phyloP scores from a whole-genome alignment of 139 green algal species.

The Coelastrella sp. region DNA sequence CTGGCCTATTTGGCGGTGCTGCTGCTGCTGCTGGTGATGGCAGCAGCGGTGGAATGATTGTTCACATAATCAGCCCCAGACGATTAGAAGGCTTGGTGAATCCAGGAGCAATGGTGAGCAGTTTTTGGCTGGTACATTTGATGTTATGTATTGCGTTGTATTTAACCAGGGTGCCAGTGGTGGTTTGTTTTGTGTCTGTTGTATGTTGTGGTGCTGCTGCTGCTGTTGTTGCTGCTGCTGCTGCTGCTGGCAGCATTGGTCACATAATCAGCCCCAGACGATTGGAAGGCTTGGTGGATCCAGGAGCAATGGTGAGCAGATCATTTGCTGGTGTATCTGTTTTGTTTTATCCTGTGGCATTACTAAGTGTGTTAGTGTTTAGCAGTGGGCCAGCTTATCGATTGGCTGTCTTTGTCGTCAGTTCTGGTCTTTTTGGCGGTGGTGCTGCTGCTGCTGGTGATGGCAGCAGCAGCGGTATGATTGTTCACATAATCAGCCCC shows the following conservation, averaged over 20 bases:
- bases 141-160: too few species aligned
- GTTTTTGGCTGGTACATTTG: too few species aligned
- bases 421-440: too few species aligned
- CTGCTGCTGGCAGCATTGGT: background rate
- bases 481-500: background rate
- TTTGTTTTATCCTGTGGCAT: too few species aligned
- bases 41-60: background rate
- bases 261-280: background rate
- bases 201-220: background rate
- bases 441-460: background rate
- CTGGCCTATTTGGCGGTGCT: too few species aligned
- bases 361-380: too few species aligned
- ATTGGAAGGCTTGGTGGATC: constrained; percentile 14
- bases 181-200: too few species aligned
- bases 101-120: background rate
- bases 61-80: background rate
- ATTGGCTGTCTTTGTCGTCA: too few species aligned
- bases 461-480: background rate
- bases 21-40: background rate
- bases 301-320: background rate
- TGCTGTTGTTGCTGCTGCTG: background rate
- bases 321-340: too few species aligned
- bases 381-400: too few species aligned
- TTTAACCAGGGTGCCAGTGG: too few species aligned
- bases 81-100: constrained; percentile 14